Base-by-base conservation (phyloP, 108 stramenopile species). In the Nitzschia sp. region DNA sequence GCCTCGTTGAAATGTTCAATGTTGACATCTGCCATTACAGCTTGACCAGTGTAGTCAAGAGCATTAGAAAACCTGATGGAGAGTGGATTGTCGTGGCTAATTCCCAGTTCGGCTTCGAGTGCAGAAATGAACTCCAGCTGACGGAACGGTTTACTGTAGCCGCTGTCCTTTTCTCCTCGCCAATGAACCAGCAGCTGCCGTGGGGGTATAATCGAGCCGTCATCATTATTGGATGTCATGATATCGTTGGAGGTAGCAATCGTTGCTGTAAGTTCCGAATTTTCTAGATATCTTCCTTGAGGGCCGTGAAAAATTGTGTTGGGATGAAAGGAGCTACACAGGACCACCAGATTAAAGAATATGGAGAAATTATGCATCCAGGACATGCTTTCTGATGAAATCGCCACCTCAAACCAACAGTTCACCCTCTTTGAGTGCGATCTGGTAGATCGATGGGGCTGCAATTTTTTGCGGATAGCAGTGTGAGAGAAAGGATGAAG, bases 1-100 rank as follows among this genome's bases (percentile, higher is more conserved):
- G 86, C 87, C 32, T 85, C 81, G 62, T 94, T 86, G 56, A 87
- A 86, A 68, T 53, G 46, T 58, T 63, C 45, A 55, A 50, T 34
- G 47, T 78, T 69, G 58, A 63, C 19, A 23, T 80, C 67, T 34
- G 73, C 47, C 69, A 84, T 74, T 19, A 58, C 58, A n/a, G 61
- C 73, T 19, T 75, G 54, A 6, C 77, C 73, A 22, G 26, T 54
- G 47, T 83, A 77, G 35, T 53, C 50, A 27, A 82, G 56, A 41
- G 65, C 73, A 48, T 80, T 65, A 16, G n/a, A 32, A 52, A 65
- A 79, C 1, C 55, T 19, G 38, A 78, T 36, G n/a, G 31, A 9
- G 33, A 29, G 29, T 22, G 41, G 52, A 53, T 9, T 35, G 19
- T 57, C 35, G 27, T 58, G 23, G 19, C 11, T 30, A 33, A 30